Base-by-base conservation (phyloP, 2,329 filamentous ascomycete genomes). In the Curvularia lunata region DNA sequence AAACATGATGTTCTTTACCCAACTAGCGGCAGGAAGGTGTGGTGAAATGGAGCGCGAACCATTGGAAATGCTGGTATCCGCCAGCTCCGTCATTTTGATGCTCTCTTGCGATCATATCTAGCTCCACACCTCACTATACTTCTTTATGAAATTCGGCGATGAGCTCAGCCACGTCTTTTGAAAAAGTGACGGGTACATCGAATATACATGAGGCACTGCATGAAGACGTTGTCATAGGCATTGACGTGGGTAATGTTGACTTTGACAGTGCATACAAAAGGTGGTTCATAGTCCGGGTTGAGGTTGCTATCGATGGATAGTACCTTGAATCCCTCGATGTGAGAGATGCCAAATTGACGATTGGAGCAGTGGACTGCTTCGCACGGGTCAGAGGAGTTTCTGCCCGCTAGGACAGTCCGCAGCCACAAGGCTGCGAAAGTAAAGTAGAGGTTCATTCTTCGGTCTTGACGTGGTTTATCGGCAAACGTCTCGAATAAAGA, bases 181-280 rank as follows among this genome's bases (percentile, higher is more conserved):
- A 69, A 10, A 71, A 62, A 16, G 10, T 5, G 7, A 28, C 25
- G n/a, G 48, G 16, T 12, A 9, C 9, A 9, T 40, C n/a, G n/a
- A 30, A 4, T 9, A 12, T 27, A 23, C 34, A 19, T 8, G 28
- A 8, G 16, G 21, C 8, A 49, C 34, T 19, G 64, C 16, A 71
- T 59, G 2, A 67, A 41, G 3, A 73, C 70, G 5, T 65, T 61
- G 53, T 74, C 70, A 8, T 67, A 47, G n/a, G 18, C 21, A 18
- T 53, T 12, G 13, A 54, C 27, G 30, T 71, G 69, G 5, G 63
- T 65, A 1, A 71, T 53, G 16, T 23, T 50, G 38, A 68, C 45
- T 46, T 60, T 60, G 32, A 73, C 68, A 27, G 66, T 65, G 52
- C 70, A 73, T 38, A 71, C 69, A 38, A 21, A 34, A 3, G 13